A percentile compares a stretch with the other conserved stretches of the same genome.
phyloP scores from a whole-genome alignment of 106 monocot genomes.

The Phalaenopsis equestris region DNA sequence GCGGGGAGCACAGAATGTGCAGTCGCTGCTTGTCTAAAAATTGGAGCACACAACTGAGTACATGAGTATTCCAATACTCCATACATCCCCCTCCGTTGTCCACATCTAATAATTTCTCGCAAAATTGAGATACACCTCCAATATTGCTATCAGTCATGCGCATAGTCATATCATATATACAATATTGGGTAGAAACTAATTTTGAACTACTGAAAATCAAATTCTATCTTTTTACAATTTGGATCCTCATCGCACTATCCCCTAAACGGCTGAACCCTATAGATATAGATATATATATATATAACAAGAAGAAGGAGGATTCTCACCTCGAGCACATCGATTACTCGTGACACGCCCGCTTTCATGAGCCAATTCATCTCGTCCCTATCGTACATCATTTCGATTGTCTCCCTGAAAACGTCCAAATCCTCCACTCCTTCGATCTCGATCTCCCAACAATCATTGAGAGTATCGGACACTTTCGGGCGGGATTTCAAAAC shows the following conservation, averaged over 20 bases:
- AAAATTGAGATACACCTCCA: too few relatives aligned
- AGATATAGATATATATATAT: too few relatives aligned
- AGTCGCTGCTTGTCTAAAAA: too few relatives aligned
- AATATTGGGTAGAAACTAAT: too few relatives aligned
- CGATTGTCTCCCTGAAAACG: slow-evolving; percentile 66
- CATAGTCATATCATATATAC: too few relatives aligned
- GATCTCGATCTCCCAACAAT: slow-evolving; percentile 51
- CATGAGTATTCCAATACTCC: too few relatives aligned
- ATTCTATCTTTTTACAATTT: not conserved
- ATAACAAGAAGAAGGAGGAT: not conserved
- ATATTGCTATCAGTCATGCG: too few relatives aligned
- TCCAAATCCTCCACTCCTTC: slow-evolving; percentile 48
- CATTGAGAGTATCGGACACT: slow-evolving; percentile 12
- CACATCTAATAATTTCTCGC: too few relatives aligned
- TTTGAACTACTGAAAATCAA: not conserved
- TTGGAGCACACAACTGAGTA: too few relatives aligned
- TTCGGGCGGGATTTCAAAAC: slow-evolving; percentile 22
- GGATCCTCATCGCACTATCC: not conserved
- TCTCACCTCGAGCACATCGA: slow-evolving; percentile 79
- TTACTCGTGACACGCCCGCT: slow-evolving; percentile 54
- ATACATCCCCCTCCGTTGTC: too few relatives aligned
- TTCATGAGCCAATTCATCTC: slow-evolving; percentile 34
- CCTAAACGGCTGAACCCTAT: not conserved
- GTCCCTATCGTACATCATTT: slow-evolving; percentile 67
- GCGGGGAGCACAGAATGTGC: too few relatives aligned